A percentile compares a stretch with the other conserved stretches of the same genome.
Conservation (phyloP, 495 filamentous ascomycete genomes). For the Clavariopsis aquatica region DNA sequence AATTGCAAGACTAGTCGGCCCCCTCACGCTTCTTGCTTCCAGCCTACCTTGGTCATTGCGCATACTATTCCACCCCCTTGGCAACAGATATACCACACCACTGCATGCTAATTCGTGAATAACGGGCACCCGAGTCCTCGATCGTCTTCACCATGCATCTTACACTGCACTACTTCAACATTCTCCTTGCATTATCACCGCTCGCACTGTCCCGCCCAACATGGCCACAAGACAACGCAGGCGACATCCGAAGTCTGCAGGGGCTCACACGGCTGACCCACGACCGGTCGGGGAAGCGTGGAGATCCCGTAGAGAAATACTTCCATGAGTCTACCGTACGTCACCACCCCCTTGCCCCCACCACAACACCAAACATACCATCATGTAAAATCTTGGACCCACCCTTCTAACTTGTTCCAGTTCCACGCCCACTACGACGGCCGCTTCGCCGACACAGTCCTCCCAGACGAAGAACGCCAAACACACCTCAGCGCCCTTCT, state of each 20-base stretch:
- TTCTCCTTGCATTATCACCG: background rate
- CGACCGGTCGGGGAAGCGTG: slow-evolving; percentile 30
- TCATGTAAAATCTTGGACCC: background rate
- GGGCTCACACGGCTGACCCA: slow-evolving; percentile 21
- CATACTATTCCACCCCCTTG: too few relatives aligned
- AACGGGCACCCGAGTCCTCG: background rate
- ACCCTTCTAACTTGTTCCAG: background rate
- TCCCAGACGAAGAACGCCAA: slow-evolving; percentile 32
- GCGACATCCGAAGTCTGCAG: slow-evolving; percentile 19
- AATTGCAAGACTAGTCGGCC: too few relatives aligned
- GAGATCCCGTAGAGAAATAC: slow-evolving; percentile 37
- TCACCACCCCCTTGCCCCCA: too few relatives aligned
- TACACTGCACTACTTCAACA: background rate
- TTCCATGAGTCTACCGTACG: slow-evolving; percentile 41
- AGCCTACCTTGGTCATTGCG: too few relatives aligned
- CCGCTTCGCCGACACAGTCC: slow-evolving; percentile 39
- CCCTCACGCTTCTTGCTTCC: too few relatives aligned
- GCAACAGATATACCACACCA: background rate
- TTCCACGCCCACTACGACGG: slow-evolving; percentile 46
- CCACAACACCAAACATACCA: background rate
- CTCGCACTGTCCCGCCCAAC: slow-evolving; percentile 13
- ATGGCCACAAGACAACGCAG: slow-evolving; percentile 18
- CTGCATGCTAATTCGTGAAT: background rate
- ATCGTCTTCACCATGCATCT: background rate
- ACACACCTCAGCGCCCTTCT: slow-evolving; percentile 54